phyloP scores from a whole-genome alignment of 2,329 filamentous ascomycete species.

The Fusarium dlaminii region DNA sequence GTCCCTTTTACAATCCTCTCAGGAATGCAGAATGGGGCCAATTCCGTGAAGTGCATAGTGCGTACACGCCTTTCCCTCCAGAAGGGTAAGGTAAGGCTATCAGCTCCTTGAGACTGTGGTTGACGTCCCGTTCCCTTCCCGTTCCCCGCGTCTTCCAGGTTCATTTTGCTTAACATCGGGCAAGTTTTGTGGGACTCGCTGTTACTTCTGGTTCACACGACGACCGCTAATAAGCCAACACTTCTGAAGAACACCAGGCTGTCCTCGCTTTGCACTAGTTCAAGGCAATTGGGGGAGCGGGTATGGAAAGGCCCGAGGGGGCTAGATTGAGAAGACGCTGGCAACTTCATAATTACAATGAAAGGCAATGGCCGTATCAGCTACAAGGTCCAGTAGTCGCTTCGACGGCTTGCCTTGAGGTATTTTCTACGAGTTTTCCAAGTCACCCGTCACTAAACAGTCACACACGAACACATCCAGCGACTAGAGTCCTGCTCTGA shows the following conservation, averaged over 20 bases:
- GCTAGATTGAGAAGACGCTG: not conserved
- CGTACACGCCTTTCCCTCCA: not conserved
- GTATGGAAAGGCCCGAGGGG: conserved; percentile 24
- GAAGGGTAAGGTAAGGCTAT: conserved; percentile 25
- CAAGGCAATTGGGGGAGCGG: conserved; percentile 25
- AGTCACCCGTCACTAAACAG: not conserved
- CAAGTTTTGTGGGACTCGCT: conserved; percentile 11
- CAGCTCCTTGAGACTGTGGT: conserved; percentile 5
- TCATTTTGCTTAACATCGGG: conserved; percentile 3
- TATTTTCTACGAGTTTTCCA: conserved; percentile 19
- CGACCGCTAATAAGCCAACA: not conserved
- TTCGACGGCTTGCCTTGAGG: not conserved
- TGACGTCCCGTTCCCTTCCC: conserved; percentile 16
- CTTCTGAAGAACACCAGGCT: conserved; percentile 6
- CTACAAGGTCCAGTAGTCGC: not conserved
- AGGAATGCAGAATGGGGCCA: not conserved
- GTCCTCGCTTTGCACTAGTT: conserved; percentile 8
- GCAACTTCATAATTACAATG: not conserved
- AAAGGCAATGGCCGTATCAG: not conserved
- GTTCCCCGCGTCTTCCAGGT: conserved; percentile 21
- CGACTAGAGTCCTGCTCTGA: not conserved
- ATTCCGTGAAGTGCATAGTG: not conserved
- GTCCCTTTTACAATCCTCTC: not conserved
- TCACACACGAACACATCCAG: not conserved
- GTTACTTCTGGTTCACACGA: conserved; percentile 5